Conservation (phyloP, 1,284 basidiomycete species). For the Coniferiporia weirii region DNA sequence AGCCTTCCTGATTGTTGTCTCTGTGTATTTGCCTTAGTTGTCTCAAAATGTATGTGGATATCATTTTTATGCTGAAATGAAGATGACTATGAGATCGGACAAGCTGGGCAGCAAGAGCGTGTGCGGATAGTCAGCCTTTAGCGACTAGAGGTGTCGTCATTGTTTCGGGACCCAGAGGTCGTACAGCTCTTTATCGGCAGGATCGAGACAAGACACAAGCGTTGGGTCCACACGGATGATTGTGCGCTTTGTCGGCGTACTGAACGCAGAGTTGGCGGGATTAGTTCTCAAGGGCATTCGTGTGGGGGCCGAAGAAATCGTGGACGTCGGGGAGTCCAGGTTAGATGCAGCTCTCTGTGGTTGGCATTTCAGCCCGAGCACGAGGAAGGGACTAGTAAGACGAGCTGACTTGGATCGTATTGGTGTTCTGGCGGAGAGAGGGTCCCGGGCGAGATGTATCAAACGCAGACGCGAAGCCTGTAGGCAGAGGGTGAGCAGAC, state of each 20-base stretch:
- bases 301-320: conserved; percentile 9
- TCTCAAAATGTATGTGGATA: neutral
- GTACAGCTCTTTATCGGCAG: conserved; percentile 65
- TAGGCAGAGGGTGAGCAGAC: neutral
- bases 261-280: conserved; percentile 22
- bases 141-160: conserved; percentile 16
- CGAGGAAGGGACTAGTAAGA: neutral
- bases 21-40: neutral
- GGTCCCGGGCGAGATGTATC: conserved; percentile 8
- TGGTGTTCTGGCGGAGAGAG: conserved; percentile 8
- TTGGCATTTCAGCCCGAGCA: neutral
- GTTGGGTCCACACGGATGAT: conserved; percentile 58
- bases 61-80: neutral
- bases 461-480: conserved; percentile 6
- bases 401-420: neutral
- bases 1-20: neutral
- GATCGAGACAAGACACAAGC: conserved; percentile 65
- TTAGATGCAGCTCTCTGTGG: neutral
- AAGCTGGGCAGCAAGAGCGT: no score
- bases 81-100: neutral
- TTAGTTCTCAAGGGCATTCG: conserved; percentile 14
- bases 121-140: no score
- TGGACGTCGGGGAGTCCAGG: conserved; percentile 14
- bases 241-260: conserved; percentile 31
- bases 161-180: conserved; percentile 61